Conservation (phyloP, 148 eudicot genomes). For the Camellia granthamiana region DNA sequence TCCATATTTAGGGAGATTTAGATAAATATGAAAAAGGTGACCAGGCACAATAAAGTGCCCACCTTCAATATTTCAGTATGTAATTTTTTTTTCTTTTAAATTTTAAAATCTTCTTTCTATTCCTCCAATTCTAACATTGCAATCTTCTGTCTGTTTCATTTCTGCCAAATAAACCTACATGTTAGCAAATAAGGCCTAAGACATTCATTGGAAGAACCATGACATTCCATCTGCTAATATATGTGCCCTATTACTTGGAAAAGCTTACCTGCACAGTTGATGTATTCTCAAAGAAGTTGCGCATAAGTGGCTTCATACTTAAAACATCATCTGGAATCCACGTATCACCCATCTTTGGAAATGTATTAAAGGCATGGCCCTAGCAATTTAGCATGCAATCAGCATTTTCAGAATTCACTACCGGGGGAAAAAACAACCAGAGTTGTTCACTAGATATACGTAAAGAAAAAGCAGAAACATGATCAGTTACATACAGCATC, state of each 20-base stretch:
- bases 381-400: constrained; percentile 23
- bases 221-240: background rate
- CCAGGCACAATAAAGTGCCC: background rate
- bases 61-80: background rate
- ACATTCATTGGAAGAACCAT: background rate
- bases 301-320: constrained; percentile 77
- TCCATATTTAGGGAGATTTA: background rate
- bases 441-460: background rate
- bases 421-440: background rate
- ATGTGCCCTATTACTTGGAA: background rate
- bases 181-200: background rate
- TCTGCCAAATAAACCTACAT: background rate
- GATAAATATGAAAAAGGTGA: background rate
- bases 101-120: background rate
- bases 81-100: background rate
- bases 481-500: constrained; percentile 69
- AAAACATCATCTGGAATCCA: constrained; percentile 97
- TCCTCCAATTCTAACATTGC: background rate
- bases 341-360: constrained; percentile 94
- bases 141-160: background rate
- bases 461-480: background rate
- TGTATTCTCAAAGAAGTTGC: constrained; percentile 94
- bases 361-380: constrained; percentile 96
- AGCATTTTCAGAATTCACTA: constrained; percentile 1
- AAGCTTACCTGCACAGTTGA: constrained; percentile 85